A percentile compares a stretch with the other conserved stretches of the same genome.
Evolutionary conservation across 257 asterid genomes (phyloP).

Genomic region (Solanum okadae): DNA sequence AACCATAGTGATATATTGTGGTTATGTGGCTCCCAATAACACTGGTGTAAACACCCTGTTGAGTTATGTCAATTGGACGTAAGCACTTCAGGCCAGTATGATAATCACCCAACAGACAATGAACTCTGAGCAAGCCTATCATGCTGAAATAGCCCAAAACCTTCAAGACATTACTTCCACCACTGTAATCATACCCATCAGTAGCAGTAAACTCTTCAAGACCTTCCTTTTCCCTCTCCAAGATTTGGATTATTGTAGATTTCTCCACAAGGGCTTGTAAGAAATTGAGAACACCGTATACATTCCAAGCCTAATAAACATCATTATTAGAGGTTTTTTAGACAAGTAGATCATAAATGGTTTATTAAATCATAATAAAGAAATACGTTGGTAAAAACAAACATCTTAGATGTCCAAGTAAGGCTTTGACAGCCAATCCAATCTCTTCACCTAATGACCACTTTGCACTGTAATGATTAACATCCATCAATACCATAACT

Average conservation of each 20-base stretch:
- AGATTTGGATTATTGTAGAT: constrained; percentile 68
- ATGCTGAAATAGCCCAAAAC: constrained; percentile 93
- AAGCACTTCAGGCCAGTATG: constrained; percentile 90
- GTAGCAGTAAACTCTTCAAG: constrained; percentile 84
- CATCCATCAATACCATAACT: neutral
- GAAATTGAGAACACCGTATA: constrained; percentile 87
- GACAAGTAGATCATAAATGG: neutral
- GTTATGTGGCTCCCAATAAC: constrained; percentile 94
- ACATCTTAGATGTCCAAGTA: neutral
- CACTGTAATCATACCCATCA: constrained; percentile 89
- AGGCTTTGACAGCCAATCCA: neutral
- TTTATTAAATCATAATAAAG: neutral
- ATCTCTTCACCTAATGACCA: neutral
- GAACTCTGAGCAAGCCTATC: constrained; percentile 97
- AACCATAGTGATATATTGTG: constrained; percentile 86
- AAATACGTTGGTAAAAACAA: neutral
- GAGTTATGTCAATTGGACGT: constrained; percentile 77
- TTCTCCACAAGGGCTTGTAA: constrained; percentile 96
- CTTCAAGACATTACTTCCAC: constrained; percentile 97
- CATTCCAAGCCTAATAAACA: constrained; percentile 79
- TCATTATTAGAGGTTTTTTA: neutral
- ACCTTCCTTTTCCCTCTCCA: constrained; percentile 90
- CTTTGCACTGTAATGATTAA: neutral
- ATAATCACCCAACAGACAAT: constrained; percentile 96
- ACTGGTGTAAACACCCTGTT: constrained; percentile 79